Percentiles rank a stretch among this genome's conserved stretches.
These are phyloP conservation scores for Phytophthora sp. DNA, from an alignment of 352 stramenopile species.

Conservation along the genomic window DNA sequence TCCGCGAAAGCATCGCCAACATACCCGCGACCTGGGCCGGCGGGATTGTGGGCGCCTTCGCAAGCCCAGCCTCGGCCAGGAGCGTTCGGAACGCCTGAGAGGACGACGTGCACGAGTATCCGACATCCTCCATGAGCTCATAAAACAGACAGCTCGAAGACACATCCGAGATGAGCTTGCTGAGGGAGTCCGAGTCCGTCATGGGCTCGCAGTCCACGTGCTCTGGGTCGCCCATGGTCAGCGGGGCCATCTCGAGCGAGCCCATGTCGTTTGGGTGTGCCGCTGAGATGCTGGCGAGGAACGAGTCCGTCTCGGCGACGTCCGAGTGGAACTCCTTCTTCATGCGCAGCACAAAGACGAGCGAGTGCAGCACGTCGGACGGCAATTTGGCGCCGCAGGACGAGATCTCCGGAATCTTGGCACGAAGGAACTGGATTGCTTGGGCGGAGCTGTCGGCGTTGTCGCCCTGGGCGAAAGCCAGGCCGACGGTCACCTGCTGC, in stretches of 20 bases:
- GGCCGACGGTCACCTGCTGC: constrained; percentile 84
- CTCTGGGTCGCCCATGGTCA: constrained; percentile 87
- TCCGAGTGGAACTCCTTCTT: constrained; percentile 79
- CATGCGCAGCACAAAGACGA: constrained; percentile 84
- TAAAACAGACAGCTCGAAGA: constrained; percentile 86
- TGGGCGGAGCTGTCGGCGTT: constrained; percentile 58
- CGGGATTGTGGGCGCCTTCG: constrained; percentile 83
- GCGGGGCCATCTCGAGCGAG: constrained; percentile 81
- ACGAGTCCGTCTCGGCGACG: constrained; percentile 83
- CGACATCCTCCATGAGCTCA: constrained; percentile 92
- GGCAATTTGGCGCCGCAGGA: constrained; percentile 83
- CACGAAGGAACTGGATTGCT: constrained; percentile 78
- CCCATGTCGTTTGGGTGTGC: constrained; percentile 89
- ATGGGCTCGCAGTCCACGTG: constrained; percentile 82
- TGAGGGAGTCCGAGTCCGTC: constrained; percentile 65
- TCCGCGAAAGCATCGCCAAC: constrained; percentile 88
- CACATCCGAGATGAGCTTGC: constrained; percentile 83
- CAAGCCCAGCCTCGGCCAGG: constrained; percentile 80
- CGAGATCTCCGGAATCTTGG: constrained; percentile 87
- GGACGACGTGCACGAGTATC: constrained; percentile 84
- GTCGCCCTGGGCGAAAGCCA: constrained; percentile 84
- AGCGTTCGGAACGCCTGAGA: constrained; percentile 83
- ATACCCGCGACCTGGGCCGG: constrained; percentile 88
- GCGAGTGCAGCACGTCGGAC: constrained; percentile 80
- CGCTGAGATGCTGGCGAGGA: constrained; percentile 84